These are phyloP conservation scores for Raphanus raphanistrum DNA, from an alignment of 345 rosid genomes.

Conservation along the genomic window DNA sequence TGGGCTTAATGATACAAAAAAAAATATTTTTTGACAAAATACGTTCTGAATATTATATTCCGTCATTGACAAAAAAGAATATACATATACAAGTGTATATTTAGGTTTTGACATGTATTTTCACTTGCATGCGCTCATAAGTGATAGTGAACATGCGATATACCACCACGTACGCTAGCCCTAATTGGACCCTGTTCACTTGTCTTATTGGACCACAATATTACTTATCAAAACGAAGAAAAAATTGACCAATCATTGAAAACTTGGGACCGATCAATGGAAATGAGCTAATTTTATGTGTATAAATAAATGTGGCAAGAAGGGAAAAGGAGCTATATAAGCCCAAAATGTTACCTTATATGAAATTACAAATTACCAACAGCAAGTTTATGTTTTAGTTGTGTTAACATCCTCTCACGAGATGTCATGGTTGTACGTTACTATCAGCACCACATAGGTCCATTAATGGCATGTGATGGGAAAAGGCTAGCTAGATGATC, in stretches of 20 bases:
- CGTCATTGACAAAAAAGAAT: too few relatives aligned
- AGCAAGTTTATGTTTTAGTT: conserved; percentile 17
- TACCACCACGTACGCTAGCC: conserved; percentile 41
- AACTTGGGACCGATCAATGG: conserved; percentile 34
- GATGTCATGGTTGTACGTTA: conserved; percentile 35
- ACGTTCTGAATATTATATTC: too few relatives aligned
- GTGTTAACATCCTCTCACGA: conserved; percentile 27
- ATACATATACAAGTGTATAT: too few relatives aligned
- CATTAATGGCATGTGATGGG: conserved; percentile 38
- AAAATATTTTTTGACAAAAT: too few relatives aligned
- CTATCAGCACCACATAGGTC: conserved; percentile 38
- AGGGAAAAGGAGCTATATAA: background rate
- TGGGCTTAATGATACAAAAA: too few relatives aligned
- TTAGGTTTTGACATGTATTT: too few relatives aligned
- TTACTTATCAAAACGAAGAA: conserved; percentile 13
- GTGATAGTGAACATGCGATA: conserved; percentile 36
- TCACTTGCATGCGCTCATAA: conserved; percentile 31
- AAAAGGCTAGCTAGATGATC: conserved; percentile 22
- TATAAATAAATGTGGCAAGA: conserved; percentile 34
- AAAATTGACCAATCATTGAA: conserved; percentile 42
- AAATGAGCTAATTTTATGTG: conserved; percentile 21
- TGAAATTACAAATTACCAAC: conserved; percentile 25
- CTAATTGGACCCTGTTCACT: conserved; percentile 38
- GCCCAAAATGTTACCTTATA: conserved; percentile 31
- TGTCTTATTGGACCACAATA: conserved; percentile 39